Evolutionary conservation across 2,329 filamentous ascomycete genomes (phyloP), one percentile per base, ranked within the genome.

Genomic region (Colletotrichum lupini): DNA sequence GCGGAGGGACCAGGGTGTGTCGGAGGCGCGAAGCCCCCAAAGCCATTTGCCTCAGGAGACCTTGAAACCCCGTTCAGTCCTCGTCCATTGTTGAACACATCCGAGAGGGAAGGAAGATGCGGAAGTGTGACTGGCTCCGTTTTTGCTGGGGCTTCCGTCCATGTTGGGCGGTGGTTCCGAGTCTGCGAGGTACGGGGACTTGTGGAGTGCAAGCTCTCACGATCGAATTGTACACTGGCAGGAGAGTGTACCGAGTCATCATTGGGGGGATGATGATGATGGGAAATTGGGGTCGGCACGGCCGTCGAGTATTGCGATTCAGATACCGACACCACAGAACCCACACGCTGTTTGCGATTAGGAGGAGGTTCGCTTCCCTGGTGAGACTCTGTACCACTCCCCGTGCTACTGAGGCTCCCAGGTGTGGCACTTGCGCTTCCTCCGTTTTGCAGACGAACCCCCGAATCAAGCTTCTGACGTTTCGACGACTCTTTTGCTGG

Each of bases 401-500:
- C 82, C n/a, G 83, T 85, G 61, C 82, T 81, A 55, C 82, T 84
- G 16, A 76, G 78, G 55, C 80, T 80, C 30, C 81, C 82, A 4
- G 83, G 84, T 4, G 82, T 83, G 11, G 79, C 82, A 62, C 83
- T 84, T 46, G 83, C 84, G 73, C 82, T 84, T 2, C 84, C 83
- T 57, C 84, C 83, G 57, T 85, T 80, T 22, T 77, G 78, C 35
- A 81, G 68, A 71, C 79, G 78, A n/a, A 73, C 79, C 24, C 73
- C 75, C 4, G 80, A 77, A 16, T 89, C 87, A 3, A 86, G 77
- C 76, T 87, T 90, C 8, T 85, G 77, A 53, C 88, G 81, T 72
- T 90, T 91, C 9, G 85, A 83, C 1, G 79, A 80, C 68, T 90
- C 87, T 77, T 85, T 86, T 68, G 86, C 85, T 87, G 68, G 52